A percentile compares a stretch with the other conserved stretches of the same genome.
phyloP scores from a whole-genome alignment of 805 yeast genomes.

The Huiozyma sinensis region DNA sequence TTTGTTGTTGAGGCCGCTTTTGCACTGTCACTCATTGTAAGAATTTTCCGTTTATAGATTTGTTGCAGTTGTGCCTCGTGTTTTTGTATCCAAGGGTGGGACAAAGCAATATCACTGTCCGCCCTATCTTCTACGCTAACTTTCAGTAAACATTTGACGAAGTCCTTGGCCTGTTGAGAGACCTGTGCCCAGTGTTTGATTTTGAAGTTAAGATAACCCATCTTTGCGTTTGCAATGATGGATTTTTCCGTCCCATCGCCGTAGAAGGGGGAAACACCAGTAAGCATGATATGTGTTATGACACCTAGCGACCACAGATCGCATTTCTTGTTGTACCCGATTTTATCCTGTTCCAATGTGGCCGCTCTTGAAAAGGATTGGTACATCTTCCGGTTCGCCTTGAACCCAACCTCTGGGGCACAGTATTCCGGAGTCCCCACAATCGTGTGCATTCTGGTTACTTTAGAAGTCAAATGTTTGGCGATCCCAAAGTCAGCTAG shows the following conservation, averaged over 20 bases:
- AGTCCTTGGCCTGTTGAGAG: conserved; percentile 34
- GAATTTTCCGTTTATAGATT: conserved; percentile 29
- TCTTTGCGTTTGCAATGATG: conserved; percentile 34
- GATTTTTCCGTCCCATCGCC: conserved; percentile 33
- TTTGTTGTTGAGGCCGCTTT: conserved; percentile 26
- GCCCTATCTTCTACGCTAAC: conserved; percentile 32
- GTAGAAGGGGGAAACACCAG: conserved; percentile 57
- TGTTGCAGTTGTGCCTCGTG: conserved; percentile 29
- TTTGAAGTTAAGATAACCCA: conserved; percentile 32
- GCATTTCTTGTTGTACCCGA: conserved; percentile 45
- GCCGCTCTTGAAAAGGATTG: conserved; percentile 20
- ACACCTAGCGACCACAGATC: conserved; percentile 67
- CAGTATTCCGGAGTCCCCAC: conserved; percentile 62
- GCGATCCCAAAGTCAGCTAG: conserved; percentile 65
- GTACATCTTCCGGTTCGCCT: conserved; percentile 22
- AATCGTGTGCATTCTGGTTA: conserved; percentile 36
- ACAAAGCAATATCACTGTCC: conserved; percentile 31
- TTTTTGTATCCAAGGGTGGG: conserved; percentile 38
- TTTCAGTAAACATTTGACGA: conserved; percentile 33
- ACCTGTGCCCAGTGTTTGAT: conserved; percentile 34
- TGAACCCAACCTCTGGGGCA: conserved; percentile 59
- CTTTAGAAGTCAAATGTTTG: conserved; percentile 20
- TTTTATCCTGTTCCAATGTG: conserved; percentile 14
- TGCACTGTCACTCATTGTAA: conserved; percentile 8
- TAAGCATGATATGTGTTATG: conserved; percentile 44